Evolutionary conservation across 1,139 yeast genomes (phyloP).

Genomic region (Arxiozyma heterogenica): DNA sequence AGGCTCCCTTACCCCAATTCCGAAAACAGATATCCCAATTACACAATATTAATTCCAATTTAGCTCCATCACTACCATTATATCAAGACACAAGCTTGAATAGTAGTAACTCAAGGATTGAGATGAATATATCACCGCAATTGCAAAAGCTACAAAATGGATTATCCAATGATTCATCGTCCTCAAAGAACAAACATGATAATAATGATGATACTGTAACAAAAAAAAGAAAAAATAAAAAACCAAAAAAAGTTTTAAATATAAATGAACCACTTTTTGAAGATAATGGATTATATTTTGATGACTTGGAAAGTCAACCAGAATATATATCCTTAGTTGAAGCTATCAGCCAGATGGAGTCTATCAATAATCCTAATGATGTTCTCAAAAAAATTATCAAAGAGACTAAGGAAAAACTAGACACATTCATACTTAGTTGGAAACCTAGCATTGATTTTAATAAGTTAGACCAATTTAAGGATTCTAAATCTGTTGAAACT

Average conservation of each 20-base stretch:
- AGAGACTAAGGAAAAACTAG: conserved; percentile 14
- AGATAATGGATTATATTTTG: conserved; percentile 14
- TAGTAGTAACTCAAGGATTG: too few relatives aligned
- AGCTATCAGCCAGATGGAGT: conserved; percentile 11
- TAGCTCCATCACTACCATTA: not conserved
- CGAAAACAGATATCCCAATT: not conserved
- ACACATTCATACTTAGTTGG: conserved; percentile 12
- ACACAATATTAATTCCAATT: not conserved
- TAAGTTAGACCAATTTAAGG: conserved; percentile 3
- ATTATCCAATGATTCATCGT: not conserved
- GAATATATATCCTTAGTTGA: conserved; percentile 11
- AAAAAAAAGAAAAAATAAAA: not conserved
- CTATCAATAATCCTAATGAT: conserved; percentile 9
- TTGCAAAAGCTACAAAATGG: not conserved
- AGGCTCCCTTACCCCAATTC: not conserved
- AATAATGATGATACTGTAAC: not conserved
- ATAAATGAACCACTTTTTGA: conserved; percentile 1
- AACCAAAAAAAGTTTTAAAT: not conserved
- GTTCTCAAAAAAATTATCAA: conserved; percentile 14
- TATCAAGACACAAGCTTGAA: not conserved
- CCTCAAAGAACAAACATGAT: not conserved
- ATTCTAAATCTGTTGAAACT: conserved; percentile 19
- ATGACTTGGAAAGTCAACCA: conserved; percentile 14
- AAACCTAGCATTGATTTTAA: conserved; percentile 14
- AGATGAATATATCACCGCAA: not conserved